Base-by-base conservation (phyloP, 2,329 filamentous ascomycete species). In the Penicillium frequentans region DNA sequence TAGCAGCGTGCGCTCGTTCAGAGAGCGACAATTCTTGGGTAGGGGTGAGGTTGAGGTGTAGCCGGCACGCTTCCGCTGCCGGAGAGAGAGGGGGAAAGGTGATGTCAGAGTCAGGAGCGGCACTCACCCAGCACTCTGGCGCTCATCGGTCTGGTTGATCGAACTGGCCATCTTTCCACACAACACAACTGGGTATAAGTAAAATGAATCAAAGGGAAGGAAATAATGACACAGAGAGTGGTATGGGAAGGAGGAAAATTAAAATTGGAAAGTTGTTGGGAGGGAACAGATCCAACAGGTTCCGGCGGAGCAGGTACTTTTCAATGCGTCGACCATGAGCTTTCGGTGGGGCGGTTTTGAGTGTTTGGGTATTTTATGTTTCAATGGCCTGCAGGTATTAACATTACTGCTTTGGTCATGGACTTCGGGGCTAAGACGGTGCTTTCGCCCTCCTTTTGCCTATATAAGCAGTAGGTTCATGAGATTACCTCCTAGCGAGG, bases 61-160 rank as follows among this genome's bases (percentile, higher is more conserved):
- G 53, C 49, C 37, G 52, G 58, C 55, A 51, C 55, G 53, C 59
- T 60, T 60, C 63, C 57, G 58, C 56, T 50, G 60, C 56, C 57
- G 62, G 64, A 61, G 58, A 37, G 48, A 39, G 52, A 31, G 64
- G 55, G 50, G 60, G 59, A 64, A 57, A 65, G 63, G 71, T 75
- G 73, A 75, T 75, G 73, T 75, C 73, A 75, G 70, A 70, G 69
- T 33, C 60, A 50, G 47, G 49, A 63, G 50, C 64, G 59, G 61
- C 58, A 81, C 82, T 78, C 70, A 84, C 82, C 80, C 80, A 75
- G 79, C 79, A 72, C 77, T 77, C 55, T 77, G 75, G 61, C 74
- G 71, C 63, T 82, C 79, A 58, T 82, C 79, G 58, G 75, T 69
- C 61, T 79, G 78, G 64, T 81, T 76, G 67, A 83, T 73, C 44